phyloP scores from a whole-genome alignment of 1,139 yeast genomes.

The Nadsonia commutata region DNA sequence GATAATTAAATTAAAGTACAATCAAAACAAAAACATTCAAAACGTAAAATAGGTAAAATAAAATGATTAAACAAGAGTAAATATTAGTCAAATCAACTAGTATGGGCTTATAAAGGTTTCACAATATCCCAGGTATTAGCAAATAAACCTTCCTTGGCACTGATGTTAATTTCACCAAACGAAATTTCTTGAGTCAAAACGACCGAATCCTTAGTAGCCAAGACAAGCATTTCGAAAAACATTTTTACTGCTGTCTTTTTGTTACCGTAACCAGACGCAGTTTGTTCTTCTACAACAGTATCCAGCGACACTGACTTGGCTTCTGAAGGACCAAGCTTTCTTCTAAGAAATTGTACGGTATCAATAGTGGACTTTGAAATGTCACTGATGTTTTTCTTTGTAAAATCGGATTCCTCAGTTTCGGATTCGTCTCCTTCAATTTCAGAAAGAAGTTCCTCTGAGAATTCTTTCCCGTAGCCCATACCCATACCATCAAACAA shows the following conservation, averaged over 20 bases:
- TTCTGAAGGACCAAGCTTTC: not conserved
- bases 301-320: not conserved
- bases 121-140: conserved; percentile 14
- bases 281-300: not conserved
- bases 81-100: not conserved
- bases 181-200: conserved; percentile 44
- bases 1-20: not conserved
- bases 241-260: conserved; percentile 53
- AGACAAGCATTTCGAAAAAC: conserved; percentile 69
- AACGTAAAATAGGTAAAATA: not conserved
- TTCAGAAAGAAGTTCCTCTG: conserved; percentile 37
- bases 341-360: conserved; percentile 35
- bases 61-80: not conserved
- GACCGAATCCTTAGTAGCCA: conserved; percentile 68
- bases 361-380: conserved; percentile 37
- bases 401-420: not conserved
- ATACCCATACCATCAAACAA: not conserved
- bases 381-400: conserved; percentile 8
- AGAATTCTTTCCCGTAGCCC: not conserved
- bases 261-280: not conserved
- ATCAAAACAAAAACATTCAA: conserved; percentile 1
- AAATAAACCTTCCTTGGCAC: conserved; percentile 36
- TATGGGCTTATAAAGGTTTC: not conserved
- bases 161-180: conserved; percentile 45
- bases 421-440: conserved; percentile 22